Evolutionary conservation across 2,329 filamentous ascomycete genomes (phyloP).

Genomic region (Verruconis gallopava): DNA sequence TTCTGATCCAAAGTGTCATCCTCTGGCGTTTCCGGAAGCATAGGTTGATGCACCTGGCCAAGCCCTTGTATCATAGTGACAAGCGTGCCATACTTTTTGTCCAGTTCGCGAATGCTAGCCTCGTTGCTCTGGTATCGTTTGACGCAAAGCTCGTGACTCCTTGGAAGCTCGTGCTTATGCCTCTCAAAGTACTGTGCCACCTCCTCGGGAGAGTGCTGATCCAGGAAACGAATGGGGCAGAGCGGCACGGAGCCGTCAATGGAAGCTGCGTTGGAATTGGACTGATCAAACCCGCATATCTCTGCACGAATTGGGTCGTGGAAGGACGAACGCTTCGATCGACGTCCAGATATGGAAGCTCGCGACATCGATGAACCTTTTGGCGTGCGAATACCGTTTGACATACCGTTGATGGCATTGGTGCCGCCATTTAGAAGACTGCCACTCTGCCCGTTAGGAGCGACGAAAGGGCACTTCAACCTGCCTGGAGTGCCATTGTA

Average conservation of each 20-base stretch:
- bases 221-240: conserved; percentile 85
- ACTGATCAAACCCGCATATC: conserved; percentile 22
- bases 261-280: conserved; percentile 37
- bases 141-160: conserved; percentile 87
- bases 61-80: conserved; percentile 91
- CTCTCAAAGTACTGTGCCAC: conserved; percentile 87
- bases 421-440: conserved; percentile 20
- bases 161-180: conserved; percentile 87
- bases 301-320: conserved; percentile 30
- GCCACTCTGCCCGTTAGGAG: conserved; percentile 3
- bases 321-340: conserved; percentile 29
- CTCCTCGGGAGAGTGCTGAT: conserved; percentile 86
- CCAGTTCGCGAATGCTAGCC: conserved; percentile 71
- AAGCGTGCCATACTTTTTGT: conserved; percentile 86
- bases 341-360: conserved; percentile 21
- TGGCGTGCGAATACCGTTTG: conserved; percentile 19
- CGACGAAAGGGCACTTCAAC: conserved; percentile 68
- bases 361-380: conserved; percentile 26
- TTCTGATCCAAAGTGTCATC: conserved; percentile 34
- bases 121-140: conserved; percentile 80
- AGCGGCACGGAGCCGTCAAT: conserved; percentile 40
- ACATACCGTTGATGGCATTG: conserved; percentile 30
- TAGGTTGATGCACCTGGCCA: conserved; percentile 74
- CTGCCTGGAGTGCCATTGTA: conserved; percentile 60
- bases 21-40: conserved; percentile 50